A percentile compares a stretch with the other conserved stretches of the same genome.
Evolutionary conservation across 768 basidiomycete genomes (phyloP).

Genomic region (Naematelia aurantialba): DNA sequence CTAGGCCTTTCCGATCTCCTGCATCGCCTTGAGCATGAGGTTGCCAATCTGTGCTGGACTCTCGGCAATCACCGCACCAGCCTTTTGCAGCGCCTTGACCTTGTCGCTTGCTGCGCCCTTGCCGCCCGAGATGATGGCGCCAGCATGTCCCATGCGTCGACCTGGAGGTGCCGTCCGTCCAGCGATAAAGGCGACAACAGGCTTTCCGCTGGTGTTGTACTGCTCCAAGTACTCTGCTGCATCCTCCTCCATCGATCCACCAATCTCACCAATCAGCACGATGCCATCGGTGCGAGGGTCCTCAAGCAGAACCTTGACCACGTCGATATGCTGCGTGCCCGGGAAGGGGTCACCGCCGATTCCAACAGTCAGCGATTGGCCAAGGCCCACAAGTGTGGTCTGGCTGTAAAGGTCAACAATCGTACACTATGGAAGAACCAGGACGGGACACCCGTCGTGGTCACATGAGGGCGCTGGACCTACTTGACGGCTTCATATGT

Average conservation of each 20-base stretch:
- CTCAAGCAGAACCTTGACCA: constrained; percentile 90
- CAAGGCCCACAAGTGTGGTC: constrained; percentile 90
- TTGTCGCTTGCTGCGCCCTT: constrained; percentile 97
- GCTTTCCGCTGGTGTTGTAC: constrained; percentile 92
- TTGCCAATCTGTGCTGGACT: constrained; percentile 92
- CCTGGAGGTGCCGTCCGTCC: constrained; percentile 97
- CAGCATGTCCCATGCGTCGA: constrained; percentile 95
- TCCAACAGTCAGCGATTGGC: constrained; percentile 92
- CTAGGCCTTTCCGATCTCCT: constrained; percentile 42
- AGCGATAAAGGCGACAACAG: constrained; percentile 96
- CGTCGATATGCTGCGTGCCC: constrained; percentile 84
- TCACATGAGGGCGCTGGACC: constrained; percentile 11
- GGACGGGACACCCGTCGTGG: not conserved
- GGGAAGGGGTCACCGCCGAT: constrained; percentile 72
- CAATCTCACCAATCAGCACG: constrained; percentile 97
- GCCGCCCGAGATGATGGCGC: constrained; percentile 95
- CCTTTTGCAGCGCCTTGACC: constrained; percentile 71
- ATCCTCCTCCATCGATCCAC: constrained; percentile 98
- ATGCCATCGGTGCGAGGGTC: constrained; percentile 94
- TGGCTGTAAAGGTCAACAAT: constrained; percentile 55
- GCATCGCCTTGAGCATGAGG: constrained; percentile 73
- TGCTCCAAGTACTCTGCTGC: constrained; percentile 92
- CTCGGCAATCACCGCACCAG: constrained; percentile 88
- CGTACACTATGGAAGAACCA: not conserved
- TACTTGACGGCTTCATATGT: constrained; percentile 93